Evolutionary conservation across 371 early-diverging fungal genomes (phyloP).

Genomic region (Circinella minor): DNA sequence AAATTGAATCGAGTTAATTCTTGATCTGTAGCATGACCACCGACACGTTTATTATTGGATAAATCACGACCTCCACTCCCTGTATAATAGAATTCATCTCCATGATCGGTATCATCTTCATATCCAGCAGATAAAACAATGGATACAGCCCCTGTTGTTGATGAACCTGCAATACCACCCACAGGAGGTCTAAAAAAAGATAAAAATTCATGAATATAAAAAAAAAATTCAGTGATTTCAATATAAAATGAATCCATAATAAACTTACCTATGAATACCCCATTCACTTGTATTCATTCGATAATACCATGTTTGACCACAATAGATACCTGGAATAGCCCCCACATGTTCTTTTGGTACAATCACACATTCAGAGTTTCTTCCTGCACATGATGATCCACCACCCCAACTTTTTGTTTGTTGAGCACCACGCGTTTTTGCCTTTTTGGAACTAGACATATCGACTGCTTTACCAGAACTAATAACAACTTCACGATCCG

Average conservation of each 20-base stretch:
- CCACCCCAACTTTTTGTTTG: slow-evolving; percentile 54
- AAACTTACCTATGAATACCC: slow-evolving; percentile 58
- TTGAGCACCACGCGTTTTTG: slow-evolving; percentile 52
- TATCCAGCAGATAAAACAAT: slow-evolving; percentile 38
- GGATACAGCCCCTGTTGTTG: slow-evolving; percentile 52
- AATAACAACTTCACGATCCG: slow-evolving; percentile 36
- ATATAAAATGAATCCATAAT: too few relatives aligned
- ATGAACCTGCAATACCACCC: slow-evolving; percentile 53
- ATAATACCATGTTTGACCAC: slow-evolving; percentile 58
- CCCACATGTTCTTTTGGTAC: slow-evolving; percentile 49
- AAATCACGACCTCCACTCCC: slow-evolving; percentile 61
- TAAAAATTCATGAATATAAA: too few relatives aligned
- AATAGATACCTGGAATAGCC: slow-evolving; percentile 64
- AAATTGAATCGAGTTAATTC: slow-evolving; percentile 50
- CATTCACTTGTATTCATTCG: slow-evolving; percentile 48
- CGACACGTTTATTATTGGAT: slow-evolving; percentile 35
- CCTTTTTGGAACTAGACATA: slow-evolving; percentile 34
- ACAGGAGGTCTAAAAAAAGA: slow-evolving; percentile 52
- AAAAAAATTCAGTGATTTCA: too few relatives aligned
- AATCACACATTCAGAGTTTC: slow-evolving; percentile 48
- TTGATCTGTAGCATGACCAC: slow-evolving; percentile 51
- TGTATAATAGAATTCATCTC: slow-evolving; percentile 61
- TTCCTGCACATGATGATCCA: slow-evolving; percentile 53
- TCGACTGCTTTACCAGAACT: slow-evolving; percentile 45
- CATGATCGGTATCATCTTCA: slow-evolving; percentile 61